Conservation (phyloP, 2,329 filamentous ascomycete species). For the Ceratocystis colombiana region DNA sequence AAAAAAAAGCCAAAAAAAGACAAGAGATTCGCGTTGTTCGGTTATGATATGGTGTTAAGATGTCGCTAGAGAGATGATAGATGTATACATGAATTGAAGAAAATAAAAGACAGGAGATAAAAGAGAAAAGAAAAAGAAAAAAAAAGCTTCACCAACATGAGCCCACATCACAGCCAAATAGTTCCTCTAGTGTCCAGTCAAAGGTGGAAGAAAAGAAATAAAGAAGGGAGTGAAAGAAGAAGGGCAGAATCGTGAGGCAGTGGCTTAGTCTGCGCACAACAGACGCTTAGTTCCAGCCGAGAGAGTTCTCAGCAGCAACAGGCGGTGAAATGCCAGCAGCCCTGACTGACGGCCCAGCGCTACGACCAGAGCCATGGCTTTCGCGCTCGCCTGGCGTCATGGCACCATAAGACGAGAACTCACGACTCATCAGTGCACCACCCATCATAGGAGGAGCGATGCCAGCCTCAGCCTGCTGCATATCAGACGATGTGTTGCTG, state of each 20-base stretch:
- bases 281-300: conserved; percentile 70
- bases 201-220: neutral
- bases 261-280: neutral
- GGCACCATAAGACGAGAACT: conserved; percentile 45
- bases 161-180: conserved; percentile 21
- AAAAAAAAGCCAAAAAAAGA: neutral
- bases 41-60: neutral
- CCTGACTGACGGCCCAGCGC: conserved; percentile 45
- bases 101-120: neutral
- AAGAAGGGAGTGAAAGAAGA: neutral
- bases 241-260: neutral
- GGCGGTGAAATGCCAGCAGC: conserved; percentile 71
- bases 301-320: conserved; percentile 84
- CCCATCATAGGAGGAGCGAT: conserved; percentile 59
- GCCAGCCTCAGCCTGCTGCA: conserved; percentile 35
- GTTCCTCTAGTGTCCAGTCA: neutral
- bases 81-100: conserved; percentile 18
- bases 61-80: conserved; percentile 10
- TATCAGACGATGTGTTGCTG: conserved; percentile 44
- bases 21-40: neutral
- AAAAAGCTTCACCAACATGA: conserved; percentile 15
- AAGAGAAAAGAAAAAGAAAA: conserved; percentile 3
- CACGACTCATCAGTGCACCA: conserved; percentile 51
- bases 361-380: conserved; percentile 57
- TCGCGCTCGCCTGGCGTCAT: conserved; percentile 42